Percentiles rank a stretch among this genome's conserved stretches.
phyloP scores from a whole-genome alignment of 2,329 filamentous ascomycete genomes.

The Epichloe typhina region DNA sequence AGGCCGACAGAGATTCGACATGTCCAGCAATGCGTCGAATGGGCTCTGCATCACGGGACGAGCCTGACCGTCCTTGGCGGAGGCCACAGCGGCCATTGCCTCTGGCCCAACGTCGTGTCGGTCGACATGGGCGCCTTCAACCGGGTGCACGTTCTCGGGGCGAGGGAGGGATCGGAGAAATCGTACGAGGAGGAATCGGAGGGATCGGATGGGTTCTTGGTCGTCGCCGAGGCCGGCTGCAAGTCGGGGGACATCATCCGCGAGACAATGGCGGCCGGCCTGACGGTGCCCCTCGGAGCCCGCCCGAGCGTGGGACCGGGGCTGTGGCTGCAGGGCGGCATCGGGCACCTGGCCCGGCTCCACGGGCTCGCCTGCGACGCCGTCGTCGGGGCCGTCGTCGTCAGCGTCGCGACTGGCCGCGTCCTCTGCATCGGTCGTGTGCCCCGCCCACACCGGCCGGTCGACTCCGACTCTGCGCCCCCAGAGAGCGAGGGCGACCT shows the following conservation, averaged over 20 bases:
- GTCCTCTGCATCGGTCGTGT: conserved; percentile 39
- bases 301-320: conserved; percentile 52
- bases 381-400: conserved; percentile 46
- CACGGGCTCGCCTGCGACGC: conserved; percentile 46
- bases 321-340: conserved; percentile 51
- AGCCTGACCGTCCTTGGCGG: conserved; percentile 35
- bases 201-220: conserved; percentile 16
- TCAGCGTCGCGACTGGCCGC: conserved; percentile 34
- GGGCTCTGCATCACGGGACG: conserved; percentile 29
- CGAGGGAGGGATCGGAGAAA: not conserved
- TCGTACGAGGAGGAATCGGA: conserved; percentile 3
- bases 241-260: conserved; percentile 41
- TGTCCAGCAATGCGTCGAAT: conserved; percentile 41
- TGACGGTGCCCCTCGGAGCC: conserved; percentile 46
- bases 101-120: conserved; percentile 36
- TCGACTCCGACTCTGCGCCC: not conserved
- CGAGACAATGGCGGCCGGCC: conserved; percentile 23
- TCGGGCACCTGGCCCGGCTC: conserved; percentile 42
- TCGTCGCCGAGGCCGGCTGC: conserved; percentile 43
- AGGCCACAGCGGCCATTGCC: conserved; percentile 46
- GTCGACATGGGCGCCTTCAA: conserved; percentile 47
- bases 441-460: conserved; percentile 11
- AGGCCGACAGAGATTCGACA: conserved; percentile 31
- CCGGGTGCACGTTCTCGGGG: conserved; percentile 28
- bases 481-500: conserved; percentile 36